Conservation (phyloP, 2,329 filamentous ascomycete genomes). For the Hymenoscyphus linearis region DNA sequence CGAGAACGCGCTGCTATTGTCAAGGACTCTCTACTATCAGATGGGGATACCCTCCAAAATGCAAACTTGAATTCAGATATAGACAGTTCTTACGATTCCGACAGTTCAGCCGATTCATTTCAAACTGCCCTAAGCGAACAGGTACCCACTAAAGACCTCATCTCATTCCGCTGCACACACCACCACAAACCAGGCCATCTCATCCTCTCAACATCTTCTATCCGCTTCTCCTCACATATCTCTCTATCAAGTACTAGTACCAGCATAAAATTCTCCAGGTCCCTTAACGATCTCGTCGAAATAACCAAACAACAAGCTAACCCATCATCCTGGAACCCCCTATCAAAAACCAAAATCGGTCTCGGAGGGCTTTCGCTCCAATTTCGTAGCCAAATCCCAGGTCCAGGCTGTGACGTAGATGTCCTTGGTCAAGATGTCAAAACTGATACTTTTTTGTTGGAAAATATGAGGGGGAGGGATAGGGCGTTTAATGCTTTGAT, state of each 20-base stretch:
- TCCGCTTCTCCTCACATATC: constrained; percentile 14
- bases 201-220: constrained; percentile 12
- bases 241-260: too few relatives aligned
- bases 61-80: neutral
- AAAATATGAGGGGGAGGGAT: constrained; percentile 31
- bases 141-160: constrained; percentile 9
- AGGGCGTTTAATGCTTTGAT: constrained; percentile 35
- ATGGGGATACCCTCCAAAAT: neutral
- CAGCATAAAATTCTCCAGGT: constrained; percentile 8
- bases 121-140: neutral
- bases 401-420: neutral
- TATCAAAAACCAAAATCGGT: constrained; percentile 13
- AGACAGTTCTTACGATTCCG: neutral
- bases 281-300: constrained; percentile 15
- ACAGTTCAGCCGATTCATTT: constrained; percentile 1
- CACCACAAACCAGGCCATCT: constrained; percentile 10
- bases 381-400: constrained; percentile 2
- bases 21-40: constrained; percentile 6
- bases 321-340: constrained; percentile 9
- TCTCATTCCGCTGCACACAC: constrained; percentile 18
- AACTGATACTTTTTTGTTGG: constrained; percentile 16
- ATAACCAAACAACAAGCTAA: constrained; percentile 18
- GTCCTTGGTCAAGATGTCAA: constrained; percentile 2
- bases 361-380: constrained; percentile 18
- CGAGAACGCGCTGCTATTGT: constrained; percentile 14